phyloP scores from a whole-genome alignment of 306 rosid genomes.

The Sesbania bispinosa region DNA sequence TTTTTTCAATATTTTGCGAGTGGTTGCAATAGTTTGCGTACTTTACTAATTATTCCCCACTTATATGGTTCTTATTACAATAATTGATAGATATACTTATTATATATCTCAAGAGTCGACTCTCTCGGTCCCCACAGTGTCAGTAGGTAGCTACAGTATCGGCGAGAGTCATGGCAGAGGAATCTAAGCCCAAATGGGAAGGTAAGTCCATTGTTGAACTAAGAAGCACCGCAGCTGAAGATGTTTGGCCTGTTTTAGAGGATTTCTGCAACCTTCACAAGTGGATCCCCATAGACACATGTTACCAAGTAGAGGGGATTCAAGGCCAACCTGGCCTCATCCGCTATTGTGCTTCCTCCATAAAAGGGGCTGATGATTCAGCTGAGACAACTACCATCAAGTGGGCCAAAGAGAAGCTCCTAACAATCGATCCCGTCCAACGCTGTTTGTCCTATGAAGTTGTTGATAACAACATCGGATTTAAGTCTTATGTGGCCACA shows the following conservation, averaged over 20 bases:
- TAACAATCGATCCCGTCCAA: conserved; percentile 40
- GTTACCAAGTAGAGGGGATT: conserved; percentile 39
- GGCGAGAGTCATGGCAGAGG: conserved; percentile 15
- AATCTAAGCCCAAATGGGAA: conserved; percentile 39
- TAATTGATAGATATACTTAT: too few relatives aligned
- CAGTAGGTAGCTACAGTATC: neutral
- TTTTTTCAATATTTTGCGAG: too few relatives aligned
- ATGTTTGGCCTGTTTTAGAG: conserved; percentile 40
- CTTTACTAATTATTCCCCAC: too few relatives aligned
- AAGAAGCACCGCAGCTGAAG: neutral
- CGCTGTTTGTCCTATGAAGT: conserved; percentile 46
- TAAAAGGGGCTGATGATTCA: neutral
- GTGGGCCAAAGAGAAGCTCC: conserved; percentile 60
- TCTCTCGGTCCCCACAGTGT: neutral
- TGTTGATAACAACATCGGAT: conserved; percentile 44
- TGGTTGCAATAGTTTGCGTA: too few relatives aligned
- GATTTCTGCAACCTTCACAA: conserved; percentile 59
- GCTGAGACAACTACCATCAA: neutral
- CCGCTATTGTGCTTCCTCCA: conserved; percentile 43
- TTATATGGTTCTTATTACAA: too few relatives aligned
- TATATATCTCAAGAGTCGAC: neutral
- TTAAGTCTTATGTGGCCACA: conserved; percentile 42
- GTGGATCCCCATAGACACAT: conserved; percentile 40
- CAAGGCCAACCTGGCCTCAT: conserved; percentile 44
- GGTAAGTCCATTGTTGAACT: conserved; percentile 30